Conservation (phyloP, 352 stramenopile species). For the Phytophthora constricta region DNA sequence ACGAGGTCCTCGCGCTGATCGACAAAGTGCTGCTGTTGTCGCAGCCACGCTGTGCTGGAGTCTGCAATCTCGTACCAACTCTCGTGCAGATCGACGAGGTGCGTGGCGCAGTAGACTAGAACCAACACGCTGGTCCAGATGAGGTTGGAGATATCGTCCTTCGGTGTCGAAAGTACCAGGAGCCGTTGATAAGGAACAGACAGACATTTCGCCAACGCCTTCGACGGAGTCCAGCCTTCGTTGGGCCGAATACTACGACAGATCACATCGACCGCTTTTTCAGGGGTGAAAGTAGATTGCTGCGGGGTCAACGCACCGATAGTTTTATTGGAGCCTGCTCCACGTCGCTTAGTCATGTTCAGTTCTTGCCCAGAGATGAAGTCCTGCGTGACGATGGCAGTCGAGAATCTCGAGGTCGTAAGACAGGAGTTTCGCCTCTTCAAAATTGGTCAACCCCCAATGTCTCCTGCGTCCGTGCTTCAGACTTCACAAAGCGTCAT, state of each 20-base stretch:
- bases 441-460: not conserved
- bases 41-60: conserved; percentile 48
- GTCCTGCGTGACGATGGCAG: too few relatives aligned
- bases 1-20: conserved; percentile 63
- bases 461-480: too few relatives aligned
- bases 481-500: too few relatives aligned
- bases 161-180: conserved; percentile 41
- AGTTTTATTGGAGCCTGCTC: conserved; percentile 4
- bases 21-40: conserved; percentile 52
- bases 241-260: conserved; percentile 39
- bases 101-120: conserved; percentile 46
- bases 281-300: conserved; percentile 16
- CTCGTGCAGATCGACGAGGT: conserved; percentile 57
- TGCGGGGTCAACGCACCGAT: not conserved
- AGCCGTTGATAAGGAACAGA: conserved; percentile 42
- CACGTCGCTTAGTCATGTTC: conserved; percentile 8
- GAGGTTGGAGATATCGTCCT: conserved; percentile 56
- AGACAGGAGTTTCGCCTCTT: not conserved
- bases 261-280: conserved; percentile 47
- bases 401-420: too few relatives aligned
- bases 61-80: conserved; percentile 56
- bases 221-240: conserved; percentile 49
- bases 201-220: conserved; percentile 54
- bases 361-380: not conserved
- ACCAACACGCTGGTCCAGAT: conserved; percentile 64